Evolutionary conservation across 139 green algal genomes (phyloP).

Genomic region (Ettlia oleoabundans): DNA sequence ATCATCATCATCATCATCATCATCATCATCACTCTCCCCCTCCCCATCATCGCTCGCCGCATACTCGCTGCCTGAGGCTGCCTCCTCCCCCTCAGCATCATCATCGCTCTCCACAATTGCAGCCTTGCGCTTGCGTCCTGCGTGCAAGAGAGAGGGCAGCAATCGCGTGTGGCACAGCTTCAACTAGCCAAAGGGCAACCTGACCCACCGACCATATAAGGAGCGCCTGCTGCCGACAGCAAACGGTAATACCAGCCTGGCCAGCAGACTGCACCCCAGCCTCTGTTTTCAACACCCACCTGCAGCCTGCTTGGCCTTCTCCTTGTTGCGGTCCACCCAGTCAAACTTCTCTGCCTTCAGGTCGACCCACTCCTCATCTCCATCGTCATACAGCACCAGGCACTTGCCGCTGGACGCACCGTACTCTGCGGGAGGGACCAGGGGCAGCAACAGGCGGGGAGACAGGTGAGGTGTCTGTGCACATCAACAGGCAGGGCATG

Average conservation of each 20-base stretch:
- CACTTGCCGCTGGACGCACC: slow-evolving; percentile 50
- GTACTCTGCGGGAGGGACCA: slow-evolving; percentile 27
- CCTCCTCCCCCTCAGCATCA: neutral
- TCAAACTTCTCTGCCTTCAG: slow-evolving; percentile 57
- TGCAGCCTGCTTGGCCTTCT: neutral
- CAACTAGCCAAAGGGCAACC: no score
- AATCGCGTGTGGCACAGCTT: no score
- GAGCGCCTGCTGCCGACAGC: no score
- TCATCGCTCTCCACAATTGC: slow-evolving; percentile 27
- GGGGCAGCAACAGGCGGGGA: no score
- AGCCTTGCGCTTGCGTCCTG: slow-evolving; percentile 32
- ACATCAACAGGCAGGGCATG: no score
- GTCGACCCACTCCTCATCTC: slow-evolving; percentile 75
- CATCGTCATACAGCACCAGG: slow-evolving; percentile 77
- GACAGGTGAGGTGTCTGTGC: no score
- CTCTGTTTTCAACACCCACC: neutral
- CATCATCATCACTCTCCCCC: slow-evolving; percentile 5
- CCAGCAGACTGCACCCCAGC: neutral
- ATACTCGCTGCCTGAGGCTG: slow-evolving; percentile 35
- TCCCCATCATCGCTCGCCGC: slow-evolving; percentile 40
- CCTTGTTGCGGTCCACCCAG: slow-evolving; percentile 11
- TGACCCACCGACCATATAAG: no score
- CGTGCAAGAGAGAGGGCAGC: neutral
- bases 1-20: slow-evolving; percentile 30
- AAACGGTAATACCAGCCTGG: neutral